Evolutionary conservation across 2,329 filamentous ascomycete genomes (phyloP).

Genomic region (Rhytidhysteron rufulum): DNA sequence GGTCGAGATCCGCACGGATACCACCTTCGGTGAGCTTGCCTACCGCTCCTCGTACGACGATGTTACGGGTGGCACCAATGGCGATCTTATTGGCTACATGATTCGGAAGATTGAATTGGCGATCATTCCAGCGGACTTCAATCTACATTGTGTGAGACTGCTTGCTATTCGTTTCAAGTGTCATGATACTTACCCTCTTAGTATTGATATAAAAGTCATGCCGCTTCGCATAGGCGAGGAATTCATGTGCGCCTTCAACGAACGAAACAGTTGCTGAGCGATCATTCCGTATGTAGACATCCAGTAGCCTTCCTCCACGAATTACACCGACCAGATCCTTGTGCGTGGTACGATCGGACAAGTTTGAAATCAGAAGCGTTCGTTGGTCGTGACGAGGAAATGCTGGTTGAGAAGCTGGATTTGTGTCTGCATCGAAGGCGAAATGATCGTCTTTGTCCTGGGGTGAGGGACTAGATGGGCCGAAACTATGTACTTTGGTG

Average conservation of each 20-base stretch:
- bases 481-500: constrained; percentile 15
- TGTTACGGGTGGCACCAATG: constrained; percentile 67
- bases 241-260: constrained; percentile 56
- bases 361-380: constrained; percentile 60
- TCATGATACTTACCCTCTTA: constrained; percentile 55
- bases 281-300: constrained; percentile 63
- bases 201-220: constrained; percentile 66
- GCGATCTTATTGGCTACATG: constrained; percentile 63
- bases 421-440: constrained; percentile 3
- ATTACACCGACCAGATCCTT: constrained; percentile 62
- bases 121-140: constrained; percentile 65
- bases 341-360: constrained; percentile 61
- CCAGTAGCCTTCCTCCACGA: constrained; percentile 67
- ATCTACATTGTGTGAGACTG: constrained; percentile 47
- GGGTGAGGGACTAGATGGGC: constrained; percentile 10
- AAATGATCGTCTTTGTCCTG: constrained; percentile 13
- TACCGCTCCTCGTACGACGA: constrained; percentile 61
- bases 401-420: constrained; percentile 8
- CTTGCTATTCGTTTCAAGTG: constrained; percentile 2
- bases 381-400: constrained; percentile 40
- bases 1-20: constrained; percentile 71
- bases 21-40: constrained; percentile 57
- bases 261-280: constrained; percentile 67
- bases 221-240: constrained; percentile 60
- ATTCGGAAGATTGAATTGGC: constrained; percentile 62